Evolutionary conservation across 176 grass and related monocot genomes (phyloP).

Genomic region (Eleusine indica): DNA sequence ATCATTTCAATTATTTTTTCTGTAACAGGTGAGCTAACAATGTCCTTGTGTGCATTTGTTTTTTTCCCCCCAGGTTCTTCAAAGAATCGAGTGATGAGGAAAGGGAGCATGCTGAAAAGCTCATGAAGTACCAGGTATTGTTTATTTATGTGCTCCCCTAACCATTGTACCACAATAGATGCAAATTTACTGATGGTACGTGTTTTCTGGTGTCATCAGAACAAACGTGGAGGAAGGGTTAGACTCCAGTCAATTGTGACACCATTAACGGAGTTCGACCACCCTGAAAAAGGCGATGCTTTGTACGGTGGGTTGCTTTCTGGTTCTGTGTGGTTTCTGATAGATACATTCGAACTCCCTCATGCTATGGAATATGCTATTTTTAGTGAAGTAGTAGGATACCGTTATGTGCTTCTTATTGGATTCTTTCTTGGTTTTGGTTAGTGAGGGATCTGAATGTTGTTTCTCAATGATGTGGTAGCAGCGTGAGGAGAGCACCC

Average conservation of each 20-base stretch:
- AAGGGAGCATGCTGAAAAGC: conserved; percentile 72
- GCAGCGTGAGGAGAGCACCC: background rate
- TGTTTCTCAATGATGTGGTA: too few species aligned
- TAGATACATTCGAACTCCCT: too few species aligned
- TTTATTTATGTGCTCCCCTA: background rate
- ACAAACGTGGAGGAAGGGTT: conserved; percentile 47
- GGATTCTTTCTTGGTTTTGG: too few species aligned
- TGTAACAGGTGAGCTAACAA: background rate
- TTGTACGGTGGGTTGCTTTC: conserved; percentile 60
- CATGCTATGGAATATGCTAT: too few species aligned
- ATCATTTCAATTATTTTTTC: background rate
- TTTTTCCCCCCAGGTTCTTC: conserved; percentile 59
- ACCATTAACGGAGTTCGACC: conserved; percentile 76
- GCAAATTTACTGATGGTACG: background rate
- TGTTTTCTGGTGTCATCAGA: background rate
- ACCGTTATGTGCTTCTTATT: too few species aligned
- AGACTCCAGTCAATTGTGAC: conserved; percentile 41
- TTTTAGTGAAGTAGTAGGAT: too few species aligned
- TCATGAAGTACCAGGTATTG: conserved; percentile 92
- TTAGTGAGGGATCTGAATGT: too few species aligned
- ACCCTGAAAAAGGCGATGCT: conserved; percentile 93
- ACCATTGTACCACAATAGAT: background rate
- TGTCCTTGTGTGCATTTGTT: background rate
- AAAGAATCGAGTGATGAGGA: conserved; percentile 87
- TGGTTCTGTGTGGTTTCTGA: background rate